Evolutionary conservation across 768 basidiomycete species (phyloP), one percentile per base, ranked within the genome.

Genomic region (Suillus weaverae): DNA sequence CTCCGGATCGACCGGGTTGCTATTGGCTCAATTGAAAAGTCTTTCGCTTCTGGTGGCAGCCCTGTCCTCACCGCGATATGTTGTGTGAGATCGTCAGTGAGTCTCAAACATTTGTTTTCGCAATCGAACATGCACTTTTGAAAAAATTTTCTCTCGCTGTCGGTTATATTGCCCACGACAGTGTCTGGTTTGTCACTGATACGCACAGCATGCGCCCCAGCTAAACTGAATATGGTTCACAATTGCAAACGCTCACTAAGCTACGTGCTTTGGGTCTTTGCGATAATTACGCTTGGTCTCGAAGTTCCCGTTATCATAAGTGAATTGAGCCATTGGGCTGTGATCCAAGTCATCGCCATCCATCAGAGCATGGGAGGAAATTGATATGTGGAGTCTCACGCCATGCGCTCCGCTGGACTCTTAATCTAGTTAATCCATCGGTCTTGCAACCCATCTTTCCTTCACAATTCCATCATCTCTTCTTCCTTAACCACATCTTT

Each of bases 401-500:
- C 66, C 61, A 30, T 48, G 39, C 32, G 22, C 50, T 55, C 57
- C 35, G 62, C 4, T 62, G 57, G 30, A 35, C 56, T 62, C 48
- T 72, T 71, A 50, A 71, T 76, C 72, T 71, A 55, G 35, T 26
- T 18, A 65, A 75, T 74, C 71, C 70, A 68, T 72, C 71, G 59
- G 50, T 10, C 5, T 54, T 35, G 53, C 43, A 66, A 70, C 73
- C 73, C 70, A 71, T 69, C 73, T 68, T 72, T 70, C 71, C 71
- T 72, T 72, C 70, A 57, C 70, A 71, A 71, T 65, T 71, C 74
- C 71, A 78, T 73, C 75, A 76, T 69, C 70, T 60, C 66, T 71
- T 74, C 70, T 70, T 68, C 78, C 73, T 69, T 72, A 76, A 72
- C 73, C 68, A 70, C 73, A 67, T 72, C 71, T 71, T 69, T 76